phyloP scores from a whole-genome alignment of 257 asterid species.

The Solanum bulbocastanum region DNA sequence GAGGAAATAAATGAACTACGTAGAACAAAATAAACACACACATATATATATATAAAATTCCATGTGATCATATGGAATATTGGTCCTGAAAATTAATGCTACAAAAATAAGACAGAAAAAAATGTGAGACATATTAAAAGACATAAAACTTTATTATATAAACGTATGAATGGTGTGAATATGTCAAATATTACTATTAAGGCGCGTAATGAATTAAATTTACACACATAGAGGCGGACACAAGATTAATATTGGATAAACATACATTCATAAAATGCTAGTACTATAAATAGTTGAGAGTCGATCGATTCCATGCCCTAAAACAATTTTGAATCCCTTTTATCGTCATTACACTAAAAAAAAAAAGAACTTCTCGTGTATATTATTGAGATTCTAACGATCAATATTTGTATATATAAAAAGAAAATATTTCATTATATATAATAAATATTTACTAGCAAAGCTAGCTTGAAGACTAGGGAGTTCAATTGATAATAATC shows the following conservation, averaged over 20 bases:
- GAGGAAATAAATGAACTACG: background rate
- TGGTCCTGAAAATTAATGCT: too few species aligned
- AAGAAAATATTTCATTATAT: background rate
- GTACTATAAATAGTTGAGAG: background rate
- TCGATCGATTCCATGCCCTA: background rate
- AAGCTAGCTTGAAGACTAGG: background rate
- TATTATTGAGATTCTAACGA: background rate
- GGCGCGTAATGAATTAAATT: constrained; percentile 6
- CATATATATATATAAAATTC: background rate
- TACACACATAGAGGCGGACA: background rate
- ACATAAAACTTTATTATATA: background rate
- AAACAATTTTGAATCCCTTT: background rate
- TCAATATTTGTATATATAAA: background rate
- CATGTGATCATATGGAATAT: background rate
- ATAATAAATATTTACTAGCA: background rate
- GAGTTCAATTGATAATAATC: background rate
- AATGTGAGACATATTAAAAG: background rate
- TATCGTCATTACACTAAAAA: background rate
- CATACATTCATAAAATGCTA: background rate
- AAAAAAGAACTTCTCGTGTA: background rate
- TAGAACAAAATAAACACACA: background rate
- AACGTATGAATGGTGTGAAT: background rate
- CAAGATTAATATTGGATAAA: too few species aligned
- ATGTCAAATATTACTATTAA: background rate
- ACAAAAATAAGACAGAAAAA: too few species aligned